phyloP scores from a whole-genome alignment of 78 protist genomes.

The Protostelium mycophagum region DNA sequence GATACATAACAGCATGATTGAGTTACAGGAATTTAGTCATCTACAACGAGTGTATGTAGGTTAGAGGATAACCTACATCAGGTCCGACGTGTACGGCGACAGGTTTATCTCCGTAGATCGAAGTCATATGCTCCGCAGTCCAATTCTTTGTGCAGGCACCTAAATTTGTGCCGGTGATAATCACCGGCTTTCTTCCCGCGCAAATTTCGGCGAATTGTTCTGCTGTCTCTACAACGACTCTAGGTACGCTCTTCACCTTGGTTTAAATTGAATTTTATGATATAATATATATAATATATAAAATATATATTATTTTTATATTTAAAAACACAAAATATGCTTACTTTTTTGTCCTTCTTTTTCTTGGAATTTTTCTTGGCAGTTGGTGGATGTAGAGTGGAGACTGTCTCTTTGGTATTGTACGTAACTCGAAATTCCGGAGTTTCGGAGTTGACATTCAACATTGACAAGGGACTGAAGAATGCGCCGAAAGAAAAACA shows the following conservation, averaged over 20 bases:
- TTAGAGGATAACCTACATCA: too few relatives aligned
- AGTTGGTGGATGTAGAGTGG: neutral
- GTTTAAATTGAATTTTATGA: neutral
- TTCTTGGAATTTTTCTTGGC: neutral
- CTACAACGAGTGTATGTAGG: too few relatives aligned
- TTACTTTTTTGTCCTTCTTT: neutral
- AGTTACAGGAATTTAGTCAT: too few relatives aligned
- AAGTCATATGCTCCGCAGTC: neutral
- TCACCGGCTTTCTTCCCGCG: neutral
- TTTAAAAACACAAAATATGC: too few relatives aligned
- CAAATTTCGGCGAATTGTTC: neutral
- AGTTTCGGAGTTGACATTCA: too few relatives aligned
- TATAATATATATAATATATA: too few relatives aligned
- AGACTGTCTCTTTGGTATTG: neutral
- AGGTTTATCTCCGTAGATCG: neutral
- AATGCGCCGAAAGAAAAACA: constrained; percentile 1
- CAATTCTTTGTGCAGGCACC: neutral
- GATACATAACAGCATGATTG: too few relatives aligned
- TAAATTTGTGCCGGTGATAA: neutral
- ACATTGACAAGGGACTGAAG: neutral
- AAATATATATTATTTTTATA: too few relatives aligned
- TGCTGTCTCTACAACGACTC: neutral
- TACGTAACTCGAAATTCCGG: neutral
- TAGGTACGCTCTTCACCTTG: neutral
- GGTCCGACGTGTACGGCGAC: neutral